phyloP scores from a whole-genome alignment of 305 asterid species.

The Rubia tinctorum region DNA sequence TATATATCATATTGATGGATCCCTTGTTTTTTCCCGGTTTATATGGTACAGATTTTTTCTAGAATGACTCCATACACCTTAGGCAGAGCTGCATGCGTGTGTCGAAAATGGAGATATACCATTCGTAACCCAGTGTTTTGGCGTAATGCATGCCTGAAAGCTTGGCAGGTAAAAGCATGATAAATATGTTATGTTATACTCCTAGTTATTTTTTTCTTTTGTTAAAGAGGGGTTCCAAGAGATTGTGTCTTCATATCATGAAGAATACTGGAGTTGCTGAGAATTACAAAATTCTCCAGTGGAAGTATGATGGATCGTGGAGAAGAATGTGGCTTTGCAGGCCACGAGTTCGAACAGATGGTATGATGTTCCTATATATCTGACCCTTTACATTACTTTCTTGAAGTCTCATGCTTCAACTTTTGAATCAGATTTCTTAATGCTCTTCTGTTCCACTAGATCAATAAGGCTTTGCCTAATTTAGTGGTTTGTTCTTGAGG shows the following conservation, averaged over 20 bases:
- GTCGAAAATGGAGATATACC: slow-evolving; percentile 95
- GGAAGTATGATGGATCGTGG: slow-evolving; percentile 78
- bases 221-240: neutral
- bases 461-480: neutral
- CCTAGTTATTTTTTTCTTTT: neutral
- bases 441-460: neutral
- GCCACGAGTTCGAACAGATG: slow-evolving; percentile 93
- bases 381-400: neutral
- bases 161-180: slow-evolving; percentile 68
- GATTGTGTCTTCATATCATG: neutral
- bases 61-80: slow-evolving; percentile 71
- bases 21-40: slow-evolving; percentile 6
- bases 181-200: neutral
- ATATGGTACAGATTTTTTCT: slow-evolving; percentile 57
- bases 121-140: slow-evolving; percentile 87
- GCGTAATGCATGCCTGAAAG: slow-evolving; percentile 87
- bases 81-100: slow-evolving; percentile 92
- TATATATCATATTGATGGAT: neutral
- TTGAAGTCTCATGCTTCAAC: neutral
- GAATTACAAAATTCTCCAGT: slow-evolving; percentile 67
- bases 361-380: slow-evolving; percentile 28
- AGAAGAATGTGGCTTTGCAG: slow-evolving; percentile 96
- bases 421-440: neutral
- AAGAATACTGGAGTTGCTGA: slow-evolving; percentile 64
- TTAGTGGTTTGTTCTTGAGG: neutral